phyloP scores from a whole-genome alignment of 495 filamentous ascomycete species.

The Aspergillus olivimuriae region DNA sequence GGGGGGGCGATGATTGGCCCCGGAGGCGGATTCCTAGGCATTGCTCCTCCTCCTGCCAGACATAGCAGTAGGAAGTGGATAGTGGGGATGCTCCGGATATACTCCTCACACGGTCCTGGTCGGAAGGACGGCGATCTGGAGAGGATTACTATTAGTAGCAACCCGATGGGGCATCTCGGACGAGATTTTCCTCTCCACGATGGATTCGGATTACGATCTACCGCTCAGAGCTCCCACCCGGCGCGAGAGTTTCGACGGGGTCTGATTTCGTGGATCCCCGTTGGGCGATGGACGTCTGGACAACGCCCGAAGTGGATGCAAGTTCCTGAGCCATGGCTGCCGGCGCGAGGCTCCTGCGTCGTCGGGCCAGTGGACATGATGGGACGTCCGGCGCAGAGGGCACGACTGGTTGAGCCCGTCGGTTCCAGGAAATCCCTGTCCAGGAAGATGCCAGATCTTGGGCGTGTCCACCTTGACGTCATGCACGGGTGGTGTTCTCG shows the following conservation, averaged over 20 bases:
- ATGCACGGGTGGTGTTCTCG: conserved; percentile 2
- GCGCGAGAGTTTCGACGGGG: background rate
- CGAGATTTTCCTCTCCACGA: background rate
- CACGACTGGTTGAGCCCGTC: background rate
- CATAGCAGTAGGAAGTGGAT: background rate
- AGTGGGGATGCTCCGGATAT: background rate
- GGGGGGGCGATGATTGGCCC: no score
- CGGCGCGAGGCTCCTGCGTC: conserved; percentile 1
- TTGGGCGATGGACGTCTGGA: background rate
- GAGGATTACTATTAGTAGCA: no score
- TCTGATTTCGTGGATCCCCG: background rate
- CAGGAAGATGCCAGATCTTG: background rate
- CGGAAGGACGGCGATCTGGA: no score
- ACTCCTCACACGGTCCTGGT: no score
- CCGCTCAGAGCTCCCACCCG: background rate
- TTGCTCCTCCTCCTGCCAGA: background rate
- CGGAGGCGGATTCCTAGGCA: background rate
- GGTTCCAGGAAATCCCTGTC: background rate
- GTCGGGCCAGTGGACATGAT: background rate
- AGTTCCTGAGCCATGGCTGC: conserved; percentile 9
- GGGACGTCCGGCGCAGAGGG: no score
- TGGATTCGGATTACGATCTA: background rate
- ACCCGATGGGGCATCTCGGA: background rate
- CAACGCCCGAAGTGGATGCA: conserved; percentile 4
- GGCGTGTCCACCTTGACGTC: conserved; percentile 2